A percentile compares a stretch with the other conserved stretches of the same genome.
These are phyloP conservation scores for Boletellus sp. DNA, from an alignment of 768 basidiomycete species.

Conservation along the genomic window DNA sequence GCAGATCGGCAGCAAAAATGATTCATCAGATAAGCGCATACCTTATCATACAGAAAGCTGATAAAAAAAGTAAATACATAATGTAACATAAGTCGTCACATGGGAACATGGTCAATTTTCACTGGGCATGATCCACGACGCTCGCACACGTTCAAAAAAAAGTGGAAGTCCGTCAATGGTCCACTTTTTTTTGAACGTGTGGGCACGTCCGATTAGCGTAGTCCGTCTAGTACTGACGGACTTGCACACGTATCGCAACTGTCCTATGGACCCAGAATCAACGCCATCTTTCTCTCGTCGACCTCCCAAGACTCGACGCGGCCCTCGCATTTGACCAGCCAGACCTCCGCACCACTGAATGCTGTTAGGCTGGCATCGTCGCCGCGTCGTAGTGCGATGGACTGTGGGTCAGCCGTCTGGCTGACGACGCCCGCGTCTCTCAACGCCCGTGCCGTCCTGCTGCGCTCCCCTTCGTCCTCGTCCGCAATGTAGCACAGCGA, in stretches of 20 bases:
- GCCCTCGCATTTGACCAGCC: slow-evolving; percentile 58
- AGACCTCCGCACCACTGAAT: slow-evolving; percentile 50
- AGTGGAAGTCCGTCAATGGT: too few relatives aligned
- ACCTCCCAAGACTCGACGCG: slow-evolving; percentile 58
- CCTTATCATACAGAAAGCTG: too few relatives aligned
- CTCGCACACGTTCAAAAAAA: too few relatives aligned
- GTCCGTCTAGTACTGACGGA: too few relatives aligned
- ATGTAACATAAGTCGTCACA: too few relatives aligned
- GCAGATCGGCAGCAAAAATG: too few relatives aligned
- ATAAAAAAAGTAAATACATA: too few relatives aligned
- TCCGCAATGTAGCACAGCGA: slow-evolving; percentile 73
- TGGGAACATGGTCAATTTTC: too few relatives aligned
- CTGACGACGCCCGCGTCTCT: slow-evolving; percentile 33
- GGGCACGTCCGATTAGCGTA: too few relatives aligned
- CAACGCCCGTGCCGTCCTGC: slow-evolving; percentile 44
- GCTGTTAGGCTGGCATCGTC: slow-evolving; percentile 34
- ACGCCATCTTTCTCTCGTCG: slow-evolving; percentile 35
- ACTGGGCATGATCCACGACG: too few relatives aligned
- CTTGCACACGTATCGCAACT: not conserved
- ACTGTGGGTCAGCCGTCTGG: slow-evolving; percentile 24
- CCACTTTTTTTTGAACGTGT: too few relatives aligned
- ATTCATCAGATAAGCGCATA: too few relatives aligned
- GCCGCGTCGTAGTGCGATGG: slow-evolving; percentile 24
- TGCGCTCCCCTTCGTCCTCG: slow-evolving; percentile 55
- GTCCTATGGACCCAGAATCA: not conserved